phyloP scores from a whole-genome alignment of 139 green algal species.

The Tetradesmus obliquus region DNA sequence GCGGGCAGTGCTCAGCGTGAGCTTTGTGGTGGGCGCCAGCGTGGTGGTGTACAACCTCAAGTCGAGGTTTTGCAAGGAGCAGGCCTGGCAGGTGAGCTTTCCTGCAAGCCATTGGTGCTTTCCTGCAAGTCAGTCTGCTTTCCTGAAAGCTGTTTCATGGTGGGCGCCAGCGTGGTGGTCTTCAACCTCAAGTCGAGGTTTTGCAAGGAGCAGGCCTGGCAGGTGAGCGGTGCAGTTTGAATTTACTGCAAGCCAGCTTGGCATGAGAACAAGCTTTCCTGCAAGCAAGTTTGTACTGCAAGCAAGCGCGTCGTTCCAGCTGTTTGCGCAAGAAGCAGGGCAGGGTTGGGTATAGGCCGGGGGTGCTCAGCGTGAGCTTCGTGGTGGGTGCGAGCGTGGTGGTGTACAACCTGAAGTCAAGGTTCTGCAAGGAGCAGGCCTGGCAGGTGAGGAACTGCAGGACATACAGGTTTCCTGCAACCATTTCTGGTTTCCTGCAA shows the following conservation, averaged over 20 bases:
- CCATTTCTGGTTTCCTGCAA: too few species aligned
- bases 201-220: slow-evolving; percentile 79
- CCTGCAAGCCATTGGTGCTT: too few species aligned
- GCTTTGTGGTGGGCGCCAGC: slow-evolving; percentile 84
- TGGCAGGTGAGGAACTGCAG: slow-evolving; percentile 62
- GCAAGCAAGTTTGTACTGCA: too few species aligned
- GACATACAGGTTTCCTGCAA: too few species aligned
- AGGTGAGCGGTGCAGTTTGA: slow-evolving; percentile 46
- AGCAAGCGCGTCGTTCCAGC: too few species aligned
- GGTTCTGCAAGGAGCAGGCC: slow-evolving; percentile 80
- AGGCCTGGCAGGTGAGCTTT: slow-evolving; percentile 69
- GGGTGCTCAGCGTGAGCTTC: slow-evolving; percentile 87
- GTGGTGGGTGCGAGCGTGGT: slow-evolving; percentile 79
- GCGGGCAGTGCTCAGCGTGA: slow-evolving; percentile 83
- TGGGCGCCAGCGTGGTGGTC: slow-evolving; percentile 80
- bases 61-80: slow-evolving; percentile 79
- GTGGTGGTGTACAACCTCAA: slow-evolving; percentile 93
- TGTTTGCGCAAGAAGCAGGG: slow-evolving; percentile 78
- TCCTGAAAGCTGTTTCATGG: slow-evolving; percentile 71
- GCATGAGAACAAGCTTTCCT: too few species aligned
- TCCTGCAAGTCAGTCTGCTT: too few species aligned
- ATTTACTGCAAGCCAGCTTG: too few species aligned
- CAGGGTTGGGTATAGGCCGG: slow-evolving; percentile 44
- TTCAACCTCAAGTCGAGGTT: slow-evolving; percentile 92
- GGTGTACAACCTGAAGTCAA: slow-evolving; percentile 90